Conservation (phyloP, 2,329 filamentous ascomycete species). For the Diaporthe australafricana region DNA sequence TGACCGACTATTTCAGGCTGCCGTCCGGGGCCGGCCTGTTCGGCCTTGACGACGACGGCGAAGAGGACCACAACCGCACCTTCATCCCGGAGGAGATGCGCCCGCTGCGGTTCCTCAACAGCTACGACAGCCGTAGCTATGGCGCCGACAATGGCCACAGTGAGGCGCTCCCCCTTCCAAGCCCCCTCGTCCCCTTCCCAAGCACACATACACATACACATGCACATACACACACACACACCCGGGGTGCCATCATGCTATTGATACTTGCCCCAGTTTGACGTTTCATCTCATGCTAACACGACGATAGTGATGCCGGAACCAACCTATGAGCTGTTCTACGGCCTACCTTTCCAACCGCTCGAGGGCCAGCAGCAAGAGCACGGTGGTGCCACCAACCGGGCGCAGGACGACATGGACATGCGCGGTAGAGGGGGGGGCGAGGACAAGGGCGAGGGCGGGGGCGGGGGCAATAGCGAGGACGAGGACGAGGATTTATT, state of each 20-base stretch:
- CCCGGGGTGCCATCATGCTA: neutral
- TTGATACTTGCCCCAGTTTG: neutral
- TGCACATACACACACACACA: too few relatives aligned
- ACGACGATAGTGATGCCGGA: slow-evolving; percentile 32
- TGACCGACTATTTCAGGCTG: slow-evolving; percentile 39
- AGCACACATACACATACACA: too few relatives aligned
- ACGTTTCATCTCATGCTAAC: neutral
- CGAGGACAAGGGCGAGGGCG: neutral
- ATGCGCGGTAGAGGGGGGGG: neutral
- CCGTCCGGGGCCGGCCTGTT: slow-evolving; percentile 3
- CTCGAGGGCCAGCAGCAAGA: neutral
- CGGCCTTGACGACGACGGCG: slow-evolving; percentile 28
- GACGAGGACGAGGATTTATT: neutral
- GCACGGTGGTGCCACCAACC: neutral
- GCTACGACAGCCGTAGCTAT: slow-evolving; percentile 33
- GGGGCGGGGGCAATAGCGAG: too few relatives aligned
- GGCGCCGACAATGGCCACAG: slow-evolving; percentile 34
- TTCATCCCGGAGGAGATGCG: slow-evolving; percentile 33
- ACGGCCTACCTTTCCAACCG: slow-evolving; percentile 30
- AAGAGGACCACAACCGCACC: slow-evolving; percentile 39
- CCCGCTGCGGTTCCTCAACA: slow-evolving; percentile 38
- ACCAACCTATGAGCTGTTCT: slow-evolving; percentile 30
- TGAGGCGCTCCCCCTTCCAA: neutral
- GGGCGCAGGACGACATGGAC: neutral
- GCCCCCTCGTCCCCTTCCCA: neutral